These are phyloP conservation scores for Kuraishia ogatae DNA, from an alignment of 805 yeast species.

Conservation along the genomic window DNA sequence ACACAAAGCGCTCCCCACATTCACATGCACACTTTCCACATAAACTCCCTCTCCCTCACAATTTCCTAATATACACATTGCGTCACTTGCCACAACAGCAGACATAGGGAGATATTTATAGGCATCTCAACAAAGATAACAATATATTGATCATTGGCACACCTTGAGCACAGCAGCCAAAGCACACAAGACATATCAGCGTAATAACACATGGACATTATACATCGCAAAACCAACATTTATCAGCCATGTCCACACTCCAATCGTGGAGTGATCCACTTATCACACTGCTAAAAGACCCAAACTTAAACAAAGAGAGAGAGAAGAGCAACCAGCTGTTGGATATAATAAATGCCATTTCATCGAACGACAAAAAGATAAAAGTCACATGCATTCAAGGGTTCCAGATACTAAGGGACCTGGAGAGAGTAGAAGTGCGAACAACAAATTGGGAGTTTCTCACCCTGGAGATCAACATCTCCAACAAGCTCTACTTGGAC, in stretches of 20 bases:
- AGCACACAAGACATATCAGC: no score
- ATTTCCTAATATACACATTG: no score
- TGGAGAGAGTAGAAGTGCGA: slow-evolving; percentile 38
- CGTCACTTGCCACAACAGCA: no score
- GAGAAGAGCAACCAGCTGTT: slow-evolving; percentile 32
- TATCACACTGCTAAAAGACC: slow-evolving; percentile 37
- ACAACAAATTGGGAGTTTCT: slow-evolving; percentile 48
- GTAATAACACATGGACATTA: no score
- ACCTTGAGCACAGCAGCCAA: no score
- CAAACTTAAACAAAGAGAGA: slow-evolving; percentile 31
- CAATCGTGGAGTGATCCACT: slow-evolving; percentile 37
- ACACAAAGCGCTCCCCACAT: no score
- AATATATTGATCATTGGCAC: no score
- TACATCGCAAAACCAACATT: no score
- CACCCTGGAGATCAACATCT: slow-evolving; percentile 39
- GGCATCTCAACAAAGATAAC: no score
- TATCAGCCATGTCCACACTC: background rate
- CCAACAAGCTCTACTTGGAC: slow-evolving; percentile 13
- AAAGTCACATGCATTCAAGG: slow-evolving; percentile 39
- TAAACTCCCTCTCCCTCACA: no score
- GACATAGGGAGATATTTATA: no score
- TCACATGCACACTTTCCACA: no score
- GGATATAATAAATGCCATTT: slow-evolving; percentile 32
- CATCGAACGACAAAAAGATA: slow-evolving; percentile 31
- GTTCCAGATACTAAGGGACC: slow-evolving; percentile 36